Base-by-base conservation (phyloP, 192 early-diverging fungal species). In the Funneliformis geosporum region DNA sequence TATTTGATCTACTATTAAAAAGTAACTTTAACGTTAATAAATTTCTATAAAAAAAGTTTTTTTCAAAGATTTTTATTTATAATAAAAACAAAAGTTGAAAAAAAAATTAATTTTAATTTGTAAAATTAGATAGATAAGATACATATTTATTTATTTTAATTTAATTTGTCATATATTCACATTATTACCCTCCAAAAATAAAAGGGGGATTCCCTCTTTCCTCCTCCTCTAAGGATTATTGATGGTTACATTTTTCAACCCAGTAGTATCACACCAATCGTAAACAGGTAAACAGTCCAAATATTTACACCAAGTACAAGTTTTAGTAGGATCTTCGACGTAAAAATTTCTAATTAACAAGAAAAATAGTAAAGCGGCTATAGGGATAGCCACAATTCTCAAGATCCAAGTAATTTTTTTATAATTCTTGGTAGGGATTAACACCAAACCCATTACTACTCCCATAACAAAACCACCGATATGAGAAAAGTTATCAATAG, bases 401-500 rank as follows among this genome's bases (percentile, higher is more conserved):
- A 84, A 59, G 7, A 80, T 73, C 79, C 82, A 79, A 25, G 84
- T 85, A 67, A 84, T 80, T 16, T 65, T 46, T 73, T 79, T 85
- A 50, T 84, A 79, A 39, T 82, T 69, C 72, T 86, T 86, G n/a
- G 87, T 90, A 0, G 94, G 92, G 89, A 94, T 88, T 66, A 95
- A 91, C 43, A 94, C 80, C 7, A 92, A 80, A 16, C 93, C 91
- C 10, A 92, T 83, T 27, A 93, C 61, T 46, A 94, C 79, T 0
- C 93, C 94, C 64, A 82, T 83, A 44, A 91, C 80, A 80, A 92
- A 94, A 5, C 94, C 93, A 50, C 94, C 95, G 60, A 95, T 86
- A 86, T 96, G 95, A 18, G 95, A 94, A 83, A 94, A 94, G 82
- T 96, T 96, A 83, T 96, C 95, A 27, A 95, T 79, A 81, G 85